A percentile compares a stretch with the other conserved stretches of the same genome.
Evolutionary conservation across 768 basidiomycete genomes (phyloP).

Genomic region (Dacryopinax primogenitus): DNA sequence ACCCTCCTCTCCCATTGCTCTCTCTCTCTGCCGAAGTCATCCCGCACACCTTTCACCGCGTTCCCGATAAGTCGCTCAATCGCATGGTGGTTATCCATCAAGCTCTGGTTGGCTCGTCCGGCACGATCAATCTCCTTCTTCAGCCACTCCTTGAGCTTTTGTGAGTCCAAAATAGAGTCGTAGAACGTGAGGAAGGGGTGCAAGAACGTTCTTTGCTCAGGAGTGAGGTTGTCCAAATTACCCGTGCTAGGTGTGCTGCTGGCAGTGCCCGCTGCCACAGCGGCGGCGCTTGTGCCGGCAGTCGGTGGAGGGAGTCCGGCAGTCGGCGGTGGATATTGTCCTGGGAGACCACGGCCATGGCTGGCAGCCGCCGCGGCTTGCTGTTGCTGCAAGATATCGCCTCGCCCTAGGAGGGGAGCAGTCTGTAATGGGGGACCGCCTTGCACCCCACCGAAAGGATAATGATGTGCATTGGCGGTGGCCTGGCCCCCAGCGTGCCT

Average conservation of each 20-base stretch:
- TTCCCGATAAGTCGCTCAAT: not conserved
- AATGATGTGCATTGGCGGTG: not conserved
- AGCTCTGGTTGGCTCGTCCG: not conserved
- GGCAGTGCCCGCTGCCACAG: not conserved
- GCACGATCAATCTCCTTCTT: conserved; percentile 47
- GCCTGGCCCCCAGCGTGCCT: not conserved
- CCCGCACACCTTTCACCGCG: not conserved
- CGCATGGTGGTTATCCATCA: conserved; percentile 4
- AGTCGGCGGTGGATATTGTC: not conserved
- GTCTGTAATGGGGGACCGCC: not conserved
- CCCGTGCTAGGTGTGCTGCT: not conserved
- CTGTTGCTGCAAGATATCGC: conserved; percentile 2
- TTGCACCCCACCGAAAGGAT: not conserved
- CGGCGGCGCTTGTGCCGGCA: not conserved
- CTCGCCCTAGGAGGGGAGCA: not conserved
- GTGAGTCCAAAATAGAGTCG: conserved; percentile 68
- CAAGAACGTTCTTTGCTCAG: conserved; percentile 39
- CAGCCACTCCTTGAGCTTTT: conserved; percentile 65
- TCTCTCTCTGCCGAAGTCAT: not conserved
- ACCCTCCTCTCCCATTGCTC: not conserved
- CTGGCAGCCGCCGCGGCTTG: not conserved
- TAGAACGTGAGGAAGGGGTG: conserved; percentile 76
- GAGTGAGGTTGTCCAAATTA: not conserved
- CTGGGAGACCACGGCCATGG: not conserved
- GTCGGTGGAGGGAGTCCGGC: conserved; percentile 4